phyloP scores from a whole-genome alignment of 164 flowering plant species.

The Nelumbo lutea region DNA sequence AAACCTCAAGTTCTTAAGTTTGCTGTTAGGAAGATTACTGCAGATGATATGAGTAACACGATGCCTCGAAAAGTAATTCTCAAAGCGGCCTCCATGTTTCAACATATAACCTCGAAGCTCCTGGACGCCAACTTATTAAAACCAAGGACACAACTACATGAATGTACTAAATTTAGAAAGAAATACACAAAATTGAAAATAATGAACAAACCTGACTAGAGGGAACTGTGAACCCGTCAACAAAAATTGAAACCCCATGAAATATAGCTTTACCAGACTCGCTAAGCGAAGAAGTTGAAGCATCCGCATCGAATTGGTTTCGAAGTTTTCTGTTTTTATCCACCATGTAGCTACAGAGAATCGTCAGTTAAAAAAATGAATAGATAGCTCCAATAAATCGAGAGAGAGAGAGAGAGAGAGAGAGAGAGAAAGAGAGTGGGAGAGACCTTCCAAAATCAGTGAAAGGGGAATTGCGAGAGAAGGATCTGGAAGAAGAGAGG shows the following conservation, averaged over 20 bases:
- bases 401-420: neutral
- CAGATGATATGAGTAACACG: constrained; percentile 89
- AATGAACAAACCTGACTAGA: constrained; percentile 67
- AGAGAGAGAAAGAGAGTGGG: neutral
- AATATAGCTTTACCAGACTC: constrained; percentile 49
- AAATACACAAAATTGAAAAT: neutral
- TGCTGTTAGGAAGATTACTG: constrained; percentile 91
- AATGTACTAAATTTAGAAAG: neutral
- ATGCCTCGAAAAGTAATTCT: constrained; percentile 87
- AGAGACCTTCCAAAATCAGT: constrained; percentile 70
- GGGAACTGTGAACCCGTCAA: constrained; percentile 89
- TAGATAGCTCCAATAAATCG: neutral
- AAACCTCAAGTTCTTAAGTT: constrained; percentile 84
- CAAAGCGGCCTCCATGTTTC: constrained; percentile 82
- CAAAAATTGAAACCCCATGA: constrained; percentile 79
- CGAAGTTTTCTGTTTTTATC: constrained; percentile 82
- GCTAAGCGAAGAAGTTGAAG: constrained; percentile 44
- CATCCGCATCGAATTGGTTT: constrained; percentile 70
- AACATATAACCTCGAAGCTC: constrained; percentile 76
- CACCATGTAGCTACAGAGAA: constrained; percentile 65
- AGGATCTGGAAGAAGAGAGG: constrained; percentile 56
- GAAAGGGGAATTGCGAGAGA: constrained; percentile 57
- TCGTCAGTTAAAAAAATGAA: neutral
- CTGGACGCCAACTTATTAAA: constrained; percentile 25
- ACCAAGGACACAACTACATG: neutral